phyloP scores from a whole-genome alignment of 257 asterid genomes.

The Plantago major region DNA sequence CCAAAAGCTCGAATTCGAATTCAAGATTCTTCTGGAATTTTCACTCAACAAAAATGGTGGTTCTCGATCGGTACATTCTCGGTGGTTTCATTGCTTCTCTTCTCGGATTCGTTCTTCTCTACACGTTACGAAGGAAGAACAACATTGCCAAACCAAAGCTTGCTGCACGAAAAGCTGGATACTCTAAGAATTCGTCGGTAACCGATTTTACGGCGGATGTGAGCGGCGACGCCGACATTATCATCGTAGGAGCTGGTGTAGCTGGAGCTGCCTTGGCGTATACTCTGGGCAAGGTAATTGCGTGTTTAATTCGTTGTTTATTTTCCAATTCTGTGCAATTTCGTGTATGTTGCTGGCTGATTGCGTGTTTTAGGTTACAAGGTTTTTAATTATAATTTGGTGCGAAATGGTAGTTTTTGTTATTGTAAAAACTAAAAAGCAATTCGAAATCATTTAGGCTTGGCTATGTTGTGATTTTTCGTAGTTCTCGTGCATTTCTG shows the following conservation, averaged over 20 bases:
- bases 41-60: conserved; percentile 27
- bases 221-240: conserved; percentile 5
- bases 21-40: no score
- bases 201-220: conserved; percentile 11
- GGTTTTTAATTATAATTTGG: no score
- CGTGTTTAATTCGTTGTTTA: no score
- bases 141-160: conserved; percentile 24
- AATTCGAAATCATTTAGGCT: not conserved
- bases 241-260: conserved; percentile 23
- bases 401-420: no score
- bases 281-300: conserved; percentile 18
- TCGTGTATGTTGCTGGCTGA: no score
- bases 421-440: no score
- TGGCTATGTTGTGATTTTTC: no score
- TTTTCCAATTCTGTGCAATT: no score
- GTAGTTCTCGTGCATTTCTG: no score
- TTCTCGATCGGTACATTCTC: conserved; percentile 43
- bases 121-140: conserved; percentile 31
- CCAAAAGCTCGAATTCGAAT: no score
- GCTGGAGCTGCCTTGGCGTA: conserved; percentile 24
- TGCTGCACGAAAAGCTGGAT: conserved; percentile 20
- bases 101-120: conserved; percentile 39
- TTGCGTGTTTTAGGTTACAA: no score
- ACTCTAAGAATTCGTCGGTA: no score
- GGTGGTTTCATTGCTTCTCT: conserved; percentile 46